Evolutionary conservation across 495 filamentous ascomycete species (phyloP), one percentile per base, ranked within the genome.

Genomic region (Trichoderma orchidacearum): DNA sequence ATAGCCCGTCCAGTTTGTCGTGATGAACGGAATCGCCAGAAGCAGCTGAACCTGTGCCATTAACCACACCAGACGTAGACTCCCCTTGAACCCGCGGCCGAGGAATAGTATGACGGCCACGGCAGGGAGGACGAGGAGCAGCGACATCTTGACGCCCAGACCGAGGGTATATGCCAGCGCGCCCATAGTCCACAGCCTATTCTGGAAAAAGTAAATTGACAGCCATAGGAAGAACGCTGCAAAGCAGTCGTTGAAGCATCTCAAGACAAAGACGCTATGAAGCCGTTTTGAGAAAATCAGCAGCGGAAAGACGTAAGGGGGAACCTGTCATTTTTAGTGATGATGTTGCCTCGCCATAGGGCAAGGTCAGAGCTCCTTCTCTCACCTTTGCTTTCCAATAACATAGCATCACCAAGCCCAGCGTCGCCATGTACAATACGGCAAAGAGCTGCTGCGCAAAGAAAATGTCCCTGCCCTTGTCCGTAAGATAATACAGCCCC

Each of bases 181-280:
- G 3, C 81, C 93, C 0, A 83, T 55, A 9, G 82, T 81, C 83
- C 86, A 96, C 18, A 78, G 67, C 13, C 83, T 76, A 54, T 74
- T 74, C 70, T 95, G 85, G 64, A 87, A 87, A 35, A 80, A 68
- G 64, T 85, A 89, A 36, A 96, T 85, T 25, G 89, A 83, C 29
- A 84, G 62, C 77, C 86, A 96, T 63, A 97, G 80, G 55, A 85
- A 85, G 56, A 90, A 74, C 27, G 86, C 76, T 7, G 91, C 89
- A 61, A 94, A 85, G 56, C 89, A 85, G 75, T 98, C 93, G 70
- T 98, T 98, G 78, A 98, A 98, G 61, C 90, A 82, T 17, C 93
- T 84, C 56, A 98, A 77, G 57, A 98, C 68, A 66, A 90, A 98
- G 48, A 98, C 85, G 68, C 89, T 95, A 67, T 98, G 93, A 28